Base-by-base conservation (phyloP, 805 yeast genomes). In the Yamadazyma scolyti region DNA sequence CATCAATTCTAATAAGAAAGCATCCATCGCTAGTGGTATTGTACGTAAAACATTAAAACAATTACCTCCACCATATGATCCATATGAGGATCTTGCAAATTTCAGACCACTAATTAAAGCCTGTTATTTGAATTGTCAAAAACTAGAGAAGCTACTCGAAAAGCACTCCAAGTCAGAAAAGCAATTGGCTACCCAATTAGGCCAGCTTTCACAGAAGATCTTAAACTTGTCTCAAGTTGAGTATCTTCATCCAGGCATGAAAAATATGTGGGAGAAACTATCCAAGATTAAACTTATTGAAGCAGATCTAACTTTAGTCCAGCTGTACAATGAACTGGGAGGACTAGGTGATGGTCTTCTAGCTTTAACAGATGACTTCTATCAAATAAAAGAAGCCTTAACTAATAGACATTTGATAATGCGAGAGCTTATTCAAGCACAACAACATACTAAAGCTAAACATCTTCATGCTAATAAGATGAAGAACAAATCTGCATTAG, bases 351-450 rank as follows among this genome's bases (percentile, higher is more conserved):
- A 90, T 46, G 82, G 82, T 1, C 52, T 87, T 10, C 75, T 69
- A 34, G 65, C 73, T 46, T 62, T 87, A 17, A 63, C 77, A 3
- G 73, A 74, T 39, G 96, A 89, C 46, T 81, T 93, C 10, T 93
- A 81, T 54, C 79, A 82, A 36, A 82, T 89, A 35, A 93, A 93
- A 56, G 98, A 93, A 58, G 82, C 96, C 0, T 65, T 93, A 33
- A 93, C 98, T 0, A 89, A 90, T 58, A 71, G 98, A 37, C 96
- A 93, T 54, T 66, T 93, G 35, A 60, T 90, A 22, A 93, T 93
- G 96, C 73, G 97, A 32, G 98, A 93, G 43, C 65, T 87, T 30
- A 48, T 75, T 19, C 82, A 76, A 49, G 89, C 96, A 2, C 95
- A 89, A 54, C 75, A 78, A 6, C 75, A 68, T 34, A 77, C 95